Evolutionary conservation across 2,329 filamentous ascomycete species (phyloP).

Genomic region (Hypoxylon sp.): DNA sequence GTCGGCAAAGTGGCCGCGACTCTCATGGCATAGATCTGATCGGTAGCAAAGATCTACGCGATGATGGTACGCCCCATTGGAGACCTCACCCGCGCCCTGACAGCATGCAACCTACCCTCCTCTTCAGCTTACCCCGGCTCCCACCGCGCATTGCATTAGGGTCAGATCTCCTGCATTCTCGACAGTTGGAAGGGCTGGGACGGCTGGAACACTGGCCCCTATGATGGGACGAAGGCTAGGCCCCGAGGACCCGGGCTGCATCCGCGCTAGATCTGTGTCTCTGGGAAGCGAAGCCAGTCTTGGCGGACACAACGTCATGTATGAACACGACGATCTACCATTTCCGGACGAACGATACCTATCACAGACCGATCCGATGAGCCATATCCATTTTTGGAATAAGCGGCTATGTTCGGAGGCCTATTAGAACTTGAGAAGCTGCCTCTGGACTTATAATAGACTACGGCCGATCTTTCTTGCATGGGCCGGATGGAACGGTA

Average conservation of each 20-base stretch:
- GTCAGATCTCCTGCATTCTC: conserved; percentile 40
- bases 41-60: conserved; percentile 30
- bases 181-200: conserved; percentile 32
- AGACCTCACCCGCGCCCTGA: conserved; percentile 38
- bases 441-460: conserved; percentile 18
- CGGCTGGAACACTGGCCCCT: conserved; percentile 35
- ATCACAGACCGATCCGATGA: conserved; percentile 35
- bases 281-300: conserved; percentile 35
- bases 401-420: conserved; percentile 28
- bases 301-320: conserved; percentile 43
- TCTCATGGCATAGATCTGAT: conserved; percentile 26
- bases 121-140: conserved; percentile 40
- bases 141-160: conserved; percentile 42
- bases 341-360: conserved; percentile 40
- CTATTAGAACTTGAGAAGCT: conserved; percentile 25
- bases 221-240: conserved; percentile 29
- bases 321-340: conserved; percentile 35
- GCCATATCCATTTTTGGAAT: conserved; percentile 40
- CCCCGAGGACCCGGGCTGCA: conserved; percentile 37
- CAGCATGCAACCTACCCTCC: conserved; percentile 40
- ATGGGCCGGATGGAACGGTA: conserved; percentile 20
- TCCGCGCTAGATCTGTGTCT: conserved; percentile 40
- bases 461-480: conserved; percentile 19
- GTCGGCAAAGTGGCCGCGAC: conserved; percentile 12
- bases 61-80: conserved; percentile 32